Percentiles rank a stretch among this genome's conserved stretches.
These are phyloP conservation scores for Beverwykella pulmonaria DNA, from an alignment of 495 filamentous ascomycete genomes.

Conservation along the genomic window DNA sequence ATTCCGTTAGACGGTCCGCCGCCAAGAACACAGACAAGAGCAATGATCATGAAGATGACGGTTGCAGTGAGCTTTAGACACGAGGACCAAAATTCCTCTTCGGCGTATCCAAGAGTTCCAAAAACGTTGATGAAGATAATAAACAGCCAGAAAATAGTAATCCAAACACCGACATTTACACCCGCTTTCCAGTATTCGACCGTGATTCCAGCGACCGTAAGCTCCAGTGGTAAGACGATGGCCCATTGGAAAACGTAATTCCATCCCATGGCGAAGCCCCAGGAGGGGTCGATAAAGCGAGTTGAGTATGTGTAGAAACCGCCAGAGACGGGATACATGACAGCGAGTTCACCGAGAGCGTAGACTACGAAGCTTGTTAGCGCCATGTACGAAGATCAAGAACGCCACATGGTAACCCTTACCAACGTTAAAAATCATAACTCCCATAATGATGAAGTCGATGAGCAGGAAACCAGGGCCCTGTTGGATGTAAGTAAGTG, in stretches of 20 bases:
- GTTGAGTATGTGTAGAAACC: constrained; percentile 60
- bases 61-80: constrained; percentile 55
- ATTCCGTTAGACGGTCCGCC: constrained; percentile 46
- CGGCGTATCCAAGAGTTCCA: constrained; percentile 57
- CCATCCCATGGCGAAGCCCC: constrained; percentile 59
- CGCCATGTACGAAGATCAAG: constrained; percentile 20
- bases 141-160: constrained; percentile 52
- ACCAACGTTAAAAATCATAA: constrained; percentile 57
- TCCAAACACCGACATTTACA: constrained; percentile 53
- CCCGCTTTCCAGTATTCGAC: constrained; percentile 58
- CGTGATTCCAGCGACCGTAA: constrained; percentile 60
- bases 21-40: constrained; percentile 39
- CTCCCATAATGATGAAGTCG: constrained; percentile 56
- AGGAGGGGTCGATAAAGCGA: constrained; percentile 61
- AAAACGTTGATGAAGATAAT: constrained; percentile 52
- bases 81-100: constrained; percentile 56
- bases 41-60: constrained; percentile 51
- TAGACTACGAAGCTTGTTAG: constrained; percentile 50
- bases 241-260: constrained; percentile 54
- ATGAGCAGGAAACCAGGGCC: constrained; percentile 46
- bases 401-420: constrained; percentile 11
- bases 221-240: constrained; percentile 53
- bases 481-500: constrained; percentile 13
- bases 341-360: constrained; percentile 69
- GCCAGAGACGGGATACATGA: constrained; percentile 69